Conservation (phyloP, 1,139 yeast genomes). For the Taphrina flavorubra region DNA sequence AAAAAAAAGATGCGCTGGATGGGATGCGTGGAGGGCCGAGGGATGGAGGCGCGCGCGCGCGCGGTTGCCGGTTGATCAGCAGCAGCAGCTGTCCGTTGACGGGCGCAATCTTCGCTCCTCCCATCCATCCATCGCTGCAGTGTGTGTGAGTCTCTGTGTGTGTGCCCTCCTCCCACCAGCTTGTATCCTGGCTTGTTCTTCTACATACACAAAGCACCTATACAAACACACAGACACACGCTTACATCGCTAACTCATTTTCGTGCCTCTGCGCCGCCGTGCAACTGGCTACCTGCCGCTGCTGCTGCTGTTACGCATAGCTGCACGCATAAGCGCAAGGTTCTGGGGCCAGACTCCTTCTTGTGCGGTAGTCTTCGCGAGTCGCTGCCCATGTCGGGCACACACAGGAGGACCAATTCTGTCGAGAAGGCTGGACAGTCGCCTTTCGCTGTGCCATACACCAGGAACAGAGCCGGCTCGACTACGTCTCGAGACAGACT, state of each 20-base stretch:
- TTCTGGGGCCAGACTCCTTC: not conserved
- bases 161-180: too few relatives aligned
- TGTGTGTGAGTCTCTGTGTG: too few relatives aligned
- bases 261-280: not conserved
- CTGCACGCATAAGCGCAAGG: not conserved
- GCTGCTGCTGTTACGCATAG: not conserved
- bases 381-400: conserved; percentile 27
- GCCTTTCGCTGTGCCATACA: conserved; percentile 34
- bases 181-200: not conserved
- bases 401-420: conserved; percentile 26
- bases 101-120: not conserved
- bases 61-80: not conserved
- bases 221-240: not conserved
- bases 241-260: not conserved
- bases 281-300: too few relatives aligned
- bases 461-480: conserved; percentile 35
- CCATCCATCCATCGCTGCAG: not conserved
- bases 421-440: conserved; percentile 27
- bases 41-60: not conserved
- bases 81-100: not conserved
- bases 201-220: not conserved
- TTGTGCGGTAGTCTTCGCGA: not conserved
- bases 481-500: conserved; percentile 23
- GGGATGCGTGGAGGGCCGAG: not conserved
- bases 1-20: not conserved